Evolutionary conservation across 495 filamentous ascomycete species (phyloP).

Genomic region (Daldinia caldariorum): DNA sequence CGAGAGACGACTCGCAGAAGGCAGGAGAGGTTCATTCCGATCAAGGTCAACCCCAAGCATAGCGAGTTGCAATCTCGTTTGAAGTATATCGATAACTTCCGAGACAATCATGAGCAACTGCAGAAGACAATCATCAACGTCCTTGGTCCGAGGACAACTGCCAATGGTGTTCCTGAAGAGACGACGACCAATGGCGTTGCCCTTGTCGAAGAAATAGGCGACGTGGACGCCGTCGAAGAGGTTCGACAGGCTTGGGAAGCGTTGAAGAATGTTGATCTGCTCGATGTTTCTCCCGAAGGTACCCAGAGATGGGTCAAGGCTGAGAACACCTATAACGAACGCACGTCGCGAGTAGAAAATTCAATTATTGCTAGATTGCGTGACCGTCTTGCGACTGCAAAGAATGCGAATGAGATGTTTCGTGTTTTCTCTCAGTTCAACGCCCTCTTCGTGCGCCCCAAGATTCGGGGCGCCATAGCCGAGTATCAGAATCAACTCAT

Average conservation of each 20-base stretch:
- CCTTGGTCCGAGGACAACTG: conserved; percentile 73
- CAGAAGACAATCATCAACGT: conserved; percentile 96
- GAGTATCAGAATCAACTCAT: conserved; percentile 98
- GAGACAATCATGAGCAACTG: conserved; percentile 95
- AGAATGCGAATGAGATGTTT: conserved; percentile 99
- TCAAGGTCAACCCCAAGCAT: conserved; percentile 90
- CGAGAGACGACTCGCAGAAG: conserved; percentile 90
- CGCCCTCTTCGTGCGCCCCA: conserved; percentile 94
- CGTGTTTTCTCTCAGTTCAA: conserved; percentile 99
- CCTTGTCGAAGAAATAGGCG: conserved; percentile 91
- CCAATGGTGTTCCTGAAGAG: conserved; percentile 60
- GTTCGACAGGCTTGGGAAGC: conserved; percentile 93
- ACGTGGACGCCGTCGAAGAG: conserved; percentile 98
- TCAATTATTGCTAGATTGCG: conserved; percentile 96
- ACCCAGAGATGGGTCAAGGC: conserved; percentile 90
- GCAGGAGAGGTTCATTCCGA: conserved; percentile 97
- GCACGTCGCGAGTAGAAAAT: conserved; percentile 95
- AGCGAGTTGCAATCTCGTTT: conserved; percentile 86
- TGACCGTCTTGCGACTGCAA: conserved; percentile 92
- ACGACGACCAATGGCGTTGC: conserved; percentile 68
- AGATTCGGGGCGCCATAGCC: conserved; percentile 95
- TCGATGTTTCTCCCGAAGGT: conserved; percentile 89
- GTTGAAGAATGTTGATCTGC: conserved; percentile 90
- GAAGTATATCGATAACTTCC: conserved; percentile 92
- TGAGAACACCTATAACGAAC: conserved; percentile 95